Evolutionary conservation across 1,284 basidiomycete species (phyloP), one percentile per base, ranked within the genome.

Genomic region (Caloboletus firmus): DNA sequence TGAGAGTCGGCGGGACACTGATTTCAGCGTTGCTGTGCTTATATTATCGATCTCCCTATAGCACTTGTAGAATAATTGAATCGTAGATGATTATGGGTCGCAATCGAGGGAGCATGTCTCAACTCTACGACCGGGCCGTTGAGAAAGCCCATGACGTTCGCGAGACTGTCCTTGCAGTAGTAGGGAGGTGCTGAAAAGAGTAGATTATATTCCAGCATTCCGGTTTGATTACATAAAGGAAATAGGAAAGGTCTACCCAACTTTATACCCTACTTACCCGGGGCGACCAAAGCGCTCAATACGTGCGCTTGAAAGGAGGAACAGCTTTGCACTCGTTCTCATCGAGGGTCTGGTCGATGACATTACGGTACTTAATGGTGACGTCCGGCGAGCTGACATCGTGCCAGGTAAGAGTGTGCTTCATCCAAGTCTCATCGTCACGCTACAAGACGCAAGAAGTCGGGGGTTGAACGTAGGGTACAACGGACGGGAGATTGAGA

Each of bases 291-390:
- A 37, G 26, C 32, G 17, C 32, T 70, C 81, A 92, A 72, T 92
- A 92, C 45, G 89, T 88, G 73, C 89, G 90, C 78, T 92, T 91
- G 81, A 92, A 92, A 18, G 91, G 90, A 61, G 91, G 90, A 28
- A 93, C 87, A 44, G 84, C 66, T 77, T 91, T 96, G 87, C 95
- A 98, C 80, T 99, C 96, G 68, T 84, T 88, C 78, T 96, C 93
- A 70, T 99, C 95, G 34, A 99, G 83, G 31, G 97, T 99, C 46
- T 74, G 83, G 64, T 72, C 78, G 66, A 93, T 95, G 57, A 99
- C 97, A 28, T 72, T 72, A 61, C 97, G 91, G 79, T 98, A 99
- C 66, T 84, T 83, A 71, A 99, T 84, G 50, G 89, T 87, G 59
- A 98, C 95, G 56, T 94, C 85, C 20, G 95, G 93, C 60, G 75